Conservation (phyloP, 495 filamentous ascomycete genomes). For the Sporormia fimetaria region DNA sequence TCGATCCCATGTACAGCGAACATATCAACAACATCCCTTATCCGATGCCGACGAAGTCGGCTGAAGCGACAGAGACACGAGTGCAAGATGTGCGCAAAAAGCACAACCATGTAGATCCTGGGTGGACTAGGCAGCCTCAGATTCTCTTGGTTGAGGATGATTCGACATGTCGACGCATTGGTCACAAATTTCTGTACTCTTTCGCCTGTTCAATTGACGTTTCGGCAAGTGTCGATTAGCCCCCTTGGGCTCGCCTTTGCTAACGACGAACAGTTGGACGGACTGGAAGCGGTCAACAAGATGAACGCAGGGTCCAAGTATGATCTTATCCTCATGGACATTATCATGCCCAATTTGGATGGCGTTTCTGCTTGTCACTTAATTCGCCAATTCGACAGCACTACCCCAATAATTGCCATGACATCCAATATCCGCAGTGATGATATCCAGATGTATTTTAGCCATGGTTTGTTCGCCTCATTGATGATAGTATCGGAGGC, state of each 20-base stretch:
- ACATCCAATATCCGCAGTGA: constrained; percentile 96
- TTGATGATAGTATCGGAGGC: background rate
- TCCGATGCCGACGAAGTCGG: constrained; percentile 50
- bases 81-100: constrained; percentile 52
- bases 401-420: constrained; percentile 93
- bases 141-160: constrained; percentile 95
- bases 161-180: constrained; percentile 83
- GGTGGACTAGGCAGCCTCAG: constrained; percentile 70
- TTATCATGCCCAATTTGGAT: constrained; percentile 95
- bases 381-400: constrained; percentile 74
- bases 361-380: constrained; percentile 90
- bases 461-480: constrained; percentile 60
- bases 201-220: constrained; percentile 77
- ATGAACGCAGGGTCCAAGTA: constrained; percentile 73
- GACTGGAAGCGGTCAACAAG: constrained; percentile 86
- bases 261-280: constrained; percentile 55
- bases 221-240: constrained; percentile 53
- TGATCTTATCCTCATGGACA: constrained; percentile 96
- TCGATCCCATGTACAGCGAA: constrained; percentile 88
- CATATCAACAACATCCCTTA: constrained; percentile 92
- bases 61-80: constrained; percentile 39
- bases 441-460: constrained; percentile 94
- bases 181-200: constrained; percentile 82
- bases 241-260: background rate
- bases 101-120: constrained; percentile 56